Percentiles rank a stretch among this genome's conserved stretches.
Evolutionary conservation across 2,329 filamentous ascomycete species (phyloP).

Genomic region (Zarea fungicola): DNA sequence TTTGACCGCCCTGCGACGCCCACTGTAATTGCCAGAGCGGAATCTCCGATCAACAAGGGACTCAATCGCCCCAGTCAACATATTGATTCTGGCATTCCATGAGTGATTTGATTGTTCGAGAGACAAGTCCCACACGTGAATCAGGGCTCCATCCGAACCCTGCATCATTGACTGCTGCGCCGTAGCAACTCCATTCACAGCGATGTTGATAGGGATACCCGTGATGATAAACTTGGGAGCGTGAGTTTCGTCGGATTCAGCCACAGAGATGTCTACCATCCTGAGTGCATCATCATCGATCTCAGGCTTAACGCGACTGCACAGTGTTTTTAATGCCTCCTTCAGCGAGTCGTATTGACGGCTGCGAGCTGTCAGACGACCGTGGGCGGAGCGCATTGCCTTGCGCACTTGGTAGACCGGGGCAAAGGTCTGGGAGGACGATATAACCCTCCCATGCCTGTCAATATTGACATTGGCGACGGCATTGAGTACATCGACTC

Average conservation of each 20-base stretch:
- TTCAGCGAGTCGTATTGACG: background rate
- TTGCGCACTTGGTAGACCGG: background rate
- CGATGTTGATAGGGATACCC: background rate
- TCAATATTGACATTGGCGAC: background rate
- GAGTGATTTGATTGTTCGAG: background rate
- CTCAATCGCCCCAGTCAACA: background rate
- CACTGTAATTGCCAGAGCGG: background rate
- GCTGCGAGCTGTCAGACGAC: background rate
- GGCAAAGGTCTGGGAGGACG: background rate
- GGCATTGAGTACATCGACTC: background rate
- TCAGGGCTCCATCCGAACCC: background rate
- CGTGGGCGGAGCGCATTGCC: background rate
- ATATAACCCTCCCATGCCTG: background rate
- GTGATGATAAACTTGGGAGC: background rate
- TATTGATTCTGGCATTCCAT: background rate
- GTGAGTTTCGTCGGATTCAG: background rate
- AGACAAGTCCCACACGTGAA: background rate
- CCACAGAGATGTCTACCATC: background rate
- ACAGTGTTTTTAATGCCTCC: background rate
- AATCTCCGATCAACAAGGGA: background rate
- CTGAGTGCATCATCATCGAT: background rate
- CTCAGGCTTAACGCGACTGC: background rate
- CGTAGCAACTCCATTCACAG: background rate
- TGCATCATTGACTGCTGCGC: background rate
- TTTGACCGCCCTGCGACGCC: background rate